Base-by-base conservation (phyloP, 192 early-diverging fungal genomes). In the Mortierella alpina region DNA sequence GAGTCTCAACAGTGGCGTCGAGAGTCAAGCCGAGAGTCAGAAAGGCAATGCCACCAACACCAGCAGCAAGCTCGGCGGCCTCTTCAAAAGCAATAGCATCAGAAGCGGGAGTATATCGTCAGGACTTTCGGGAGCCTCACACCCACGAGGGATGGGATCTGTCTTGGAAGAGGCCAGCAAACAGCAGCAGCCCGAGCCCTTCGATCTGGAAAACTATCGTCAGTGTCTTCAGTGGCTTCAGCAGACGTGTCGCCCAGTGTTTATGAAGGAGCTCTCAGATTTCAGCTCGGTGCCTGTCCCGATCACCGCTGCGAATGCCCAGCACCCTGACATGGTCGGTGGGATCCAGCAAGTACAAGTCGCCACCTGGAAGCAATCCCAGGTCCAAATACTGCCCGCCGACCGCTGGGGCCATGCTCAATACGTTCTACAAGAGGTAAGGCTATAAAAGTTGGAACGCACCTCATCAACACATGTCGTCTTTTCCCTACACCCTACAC, bases 391-490 rank as follows among this genome's bases (percentile, higher is more conserved):
- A 7, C 17, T 80, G 5, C 77, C 77, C 51, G 48, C 47, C 20
- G 77, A 80, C 20, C 57, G 70, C 7, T 80, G 77, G 77, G 77
- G 77, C 39, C 46, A 40, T 15, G 70, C 77, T 8, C 47, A 72
- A 46, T 70, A 80, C 18, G 77, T 72, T 2, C 77, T 80, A 15
- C 66, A 72, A 58, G 77, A 80, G 77, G 77, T 80, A 68, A 72
- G 57, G 12, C 40, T n/a, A 46, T 7, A 57, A 31, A 48, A 59
- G n/a, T 15, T 23, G 39, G 10, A 47, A 65, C 20, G 13, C 20
- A 42, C 42, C n/a, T 13, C 42, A n/a, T 8, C 11, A 39, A 13
- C 48, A n/a, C 12, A 41, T 13, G 12, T 12, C 18, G 14, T 63
- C 47, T n/a, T 17, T 11, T 20, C 47, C 10, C 2, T 9, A 46